Evolutionary conservation across 2,329 filamentous ascomycete genomes (phyloP).

Genomic region (Pezicula rhizophila): DNA sequence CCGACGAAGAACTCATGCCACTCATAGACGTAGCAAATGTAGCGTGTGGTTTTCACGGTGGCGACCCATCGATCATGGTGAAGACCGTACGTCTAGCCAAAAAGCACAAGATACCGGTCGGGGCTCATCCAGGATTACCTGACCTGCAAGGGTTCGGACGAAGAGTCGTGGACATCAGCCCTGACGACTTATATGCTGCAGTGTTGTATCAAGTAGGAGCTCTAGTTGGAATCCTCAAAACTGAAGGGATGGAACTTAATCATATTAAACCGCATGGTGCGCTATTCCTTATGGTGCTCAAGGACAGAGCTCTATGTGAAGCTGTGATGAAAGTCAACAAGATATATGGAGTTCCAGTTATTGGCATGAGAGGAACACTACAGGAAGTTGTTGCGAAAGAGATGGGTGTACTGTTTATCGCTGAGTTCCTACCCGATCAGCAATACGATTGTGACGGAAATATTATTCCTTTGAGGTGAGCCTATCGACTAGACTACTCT

Average conservation of each 20-base stretch:
- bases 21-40: conserved; percentile 58
- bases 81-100: conserved; percentile 54
- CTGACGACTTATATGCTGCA: conserved; percentile 51
- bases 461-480: background rate
- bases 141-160: conserved; percentile 61
- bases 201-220: conserved; percentile 60
- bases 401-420: background rate
- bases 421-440: background rate
- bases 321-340: conserved; percentile 24
- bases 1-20: conserved; percentile 54
- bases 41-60: conserved; percentile 54
- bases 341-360: conserved; percentile 13
- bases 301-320: conserved; percentile 9
- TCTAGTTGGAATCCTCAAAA: conserved; percentile 51
- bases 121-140: conserved; percentile 58
- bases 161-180: conserved; percentile 51
- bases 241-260: conserved; percentile 47
- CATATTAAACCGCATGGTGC: conserved; percentile 60
- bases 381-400: background rate
- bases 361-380: background rate
- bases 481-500: no score
- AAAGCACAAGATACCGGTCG: conserved; percentile 47
- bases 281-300: conserved; percentile 38
- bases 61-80: conserved; percentile 58
- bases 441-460: background rate